Conservation (phyloP, 1,139 yeast species). For the Kurtzmaniella quercitrusa region DNA sequence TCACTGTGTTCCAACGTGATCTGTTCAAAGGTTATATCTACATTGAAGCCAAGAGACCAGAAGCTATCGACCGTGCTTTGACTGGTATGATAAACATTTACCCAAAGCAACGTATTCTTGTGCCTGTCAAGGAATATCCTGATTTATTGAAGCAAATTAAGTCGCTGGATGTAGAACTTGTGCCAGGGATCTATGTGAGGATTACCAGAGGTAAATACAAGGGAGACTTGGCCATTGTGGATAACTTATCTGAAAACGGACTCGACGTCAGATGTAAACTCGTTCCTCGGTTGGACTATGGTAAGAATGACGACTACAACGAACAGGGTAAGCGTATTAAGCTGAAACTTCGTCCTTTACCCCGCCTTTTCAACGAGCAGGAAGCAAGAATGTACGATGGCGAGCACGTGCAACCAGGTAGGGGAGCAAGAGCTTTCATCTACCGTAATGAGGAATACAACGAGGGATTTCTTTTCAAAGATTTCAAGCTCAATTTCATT, state of each 20-base stretch:
- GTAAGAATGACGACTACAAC: slow-evolving; percentile 57
- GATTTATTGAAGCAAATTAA: slow-evolving; percentile 87
- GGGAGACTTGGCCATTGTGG: slow-evolving; percentile 91
- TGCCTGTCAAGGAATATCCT: slow-evolving; percentile 94
- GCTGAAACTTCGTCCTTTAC: slow-evolving; percentile 71
- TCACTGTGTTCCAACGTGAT: slow-evolving; percentile 94
- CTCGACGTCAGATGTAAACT: slow-evolving; percentile 87
- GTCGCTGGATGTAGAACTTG: slow-evolving; percentile 80
- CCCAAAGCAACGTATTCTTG: slow-evolving; percentile 67
- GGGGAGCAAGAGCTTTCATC: slow-evolving; percentile 70
- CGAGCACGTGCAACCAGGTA: slow-evolving; percentile 60
- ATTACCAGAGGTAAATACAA: slow-evolving; percentile 88
- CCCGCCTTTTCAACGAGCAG: slow-evolving; percentile 76
- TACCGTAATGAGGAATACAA: slow-evolving; percentile 86
- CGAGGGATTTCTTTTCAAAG: slow-evolving; percentile 84
- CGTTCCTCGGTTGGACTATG: slow-evolving; percentile 92
- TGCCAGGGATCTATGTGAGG: slow-evolving; percentile 90
- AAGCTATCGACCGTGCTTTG: slow-evolving; percentile 86
- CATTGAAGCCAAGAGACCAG: slow-evolving; percentile 89
- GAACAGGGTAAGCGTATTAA: slow-evolving; percentile 50
- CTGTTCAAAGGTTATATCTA: slow-evolving; percentile 87
- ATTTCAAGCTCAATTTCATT: slow-evolving; percentile 76
- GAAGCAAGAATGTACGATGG: slow-evolving; percentile 54
- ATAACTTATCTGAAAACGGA: slow-evolving; percentile 90
- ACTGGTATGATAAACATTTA: slow-evolving; percentile 86